Base-by-base conservation (phyloP, 352 stramenopile species). In the Pythium periplocum region DNA sequence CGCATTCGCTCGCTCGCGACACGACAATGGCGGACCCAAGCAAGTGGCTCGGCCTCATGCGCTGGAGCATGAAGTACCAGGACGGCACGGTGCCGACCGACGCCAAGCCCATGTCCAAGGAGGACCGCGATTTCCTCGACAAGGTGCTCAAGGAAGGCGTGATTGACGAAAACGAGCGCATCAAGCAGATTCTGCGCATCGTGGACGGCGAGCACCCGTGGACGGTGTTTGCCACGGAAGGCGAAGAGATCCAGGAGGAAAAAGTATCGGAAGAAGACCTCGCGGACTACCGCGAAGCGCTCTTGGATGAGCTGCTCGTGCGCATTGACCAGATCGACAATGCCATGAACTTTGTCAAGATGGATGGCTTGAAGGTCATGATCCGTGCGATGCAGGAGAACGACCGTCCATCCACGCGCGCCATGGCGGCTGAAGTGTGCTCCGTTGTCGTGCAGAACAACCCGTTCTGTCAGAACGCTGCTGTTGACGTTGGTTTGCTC, bases 281-380 rank as follows among this genome's bases (percentile, higher is more conserved):
- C 26, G 78, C 68, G 30, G 62, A 83, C 48, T 95, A 95, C 68
- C 87, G 89, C 55, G 82, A 95, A 49, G 62, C 55, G 26, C 66
- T 95, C 47, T 67, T 95, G 33, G 84, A 95, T 54, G 84, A 95
- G 59, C 71, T 95, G 53, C 68, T 95, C 59, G 83, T 73, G 51
- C 80, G 82, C 55, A 82, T 95, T 30, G 84, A 93, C 64, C 82
- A 95, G 69, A 89, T 95, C 48, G 84, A 95, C 69, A 93, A 90
- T 38, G 82, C 84, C 36, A 85, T 88, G 68, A 93, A 91, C 70
- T 92, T 95, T 43, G 69, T 83, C 59, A 95, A 95, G 68, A 88
- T 88, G 75, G 67, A 84, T 12, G 84, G 82, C 1, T 58, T 95
- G 17, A 56, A 58, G 1, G 71, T 83, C 44, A 67, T 93, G 48